Evolutionary conservation across 441 rosid genomes (phyloP).

Genomic region (Cnidoscolus chayamansa): DNA sequence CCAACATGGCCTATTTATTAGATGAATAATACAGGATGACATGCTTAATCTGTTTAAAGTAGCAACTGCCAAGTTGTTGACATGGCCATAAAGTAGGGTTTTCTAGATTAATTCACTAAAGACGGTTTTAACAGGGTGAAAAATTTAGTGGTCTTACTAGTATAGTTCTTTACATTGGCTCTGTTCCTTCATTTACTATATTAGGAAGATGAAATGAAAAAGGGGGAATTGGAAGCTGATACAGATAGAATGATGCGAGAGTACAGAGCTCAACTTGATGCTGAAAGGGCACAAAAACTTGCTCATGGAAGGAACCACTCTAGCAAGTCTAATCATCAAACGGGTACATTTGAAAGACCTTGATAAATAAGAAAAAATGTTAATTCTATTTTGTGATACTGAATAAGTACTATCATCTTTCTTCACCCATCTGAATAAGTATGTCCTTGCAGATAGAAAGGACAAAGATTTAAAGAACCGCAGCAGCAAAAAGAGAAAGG

Average conservation of each 20-base stretch:
- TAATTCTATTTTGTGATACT: conserved; percentile 15
- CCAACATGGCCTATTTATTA: too few species aligned
- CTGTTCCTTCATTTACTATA: conserved; percentile 21
- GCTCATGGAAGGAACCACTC: conserved; percentile 86
- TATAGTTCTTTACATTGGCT: background rate
- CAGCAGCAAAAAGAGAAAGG: conserved; percentile 88
- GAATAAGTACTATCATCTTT: background rate
- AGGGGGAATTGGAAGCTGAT: conserved; percentile 88
- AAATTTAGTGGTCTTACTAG: too few species aligned
- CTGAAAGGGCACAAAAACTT: conserved; percentile 90
- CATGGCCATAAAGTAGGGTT: too few species aligned
- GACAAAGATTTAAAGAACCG: conserved; percentile 74
- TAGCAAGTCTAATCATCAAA: conserved; percentile 50
- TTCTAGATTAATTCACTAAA: too few species aligned
- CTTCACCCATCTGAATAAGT: conserved; percentile 16
- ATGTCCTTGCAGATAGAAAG: conserved; percentile 61
- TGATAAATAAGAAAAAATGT: conserved; percentile 13
- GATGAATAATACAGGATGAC: too few species aligned
- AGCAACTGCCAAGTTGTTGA: too few species aligned
- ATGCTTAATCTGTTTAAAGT: too few species aligned
- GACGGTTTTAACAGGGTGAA: too few species aligned
- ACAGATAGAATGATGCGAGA: conserved; percentile 94
- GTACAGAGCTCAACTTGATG: conserved; percentile 97
- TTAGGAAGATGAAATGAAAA: conserved; percentile 87
- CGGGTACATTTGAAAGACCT: conserved; percentile 38